Conservation (phyloP, 2,329 filamentous ascomycete genomes). For the Apiospora kogelbergensis region DNA sequence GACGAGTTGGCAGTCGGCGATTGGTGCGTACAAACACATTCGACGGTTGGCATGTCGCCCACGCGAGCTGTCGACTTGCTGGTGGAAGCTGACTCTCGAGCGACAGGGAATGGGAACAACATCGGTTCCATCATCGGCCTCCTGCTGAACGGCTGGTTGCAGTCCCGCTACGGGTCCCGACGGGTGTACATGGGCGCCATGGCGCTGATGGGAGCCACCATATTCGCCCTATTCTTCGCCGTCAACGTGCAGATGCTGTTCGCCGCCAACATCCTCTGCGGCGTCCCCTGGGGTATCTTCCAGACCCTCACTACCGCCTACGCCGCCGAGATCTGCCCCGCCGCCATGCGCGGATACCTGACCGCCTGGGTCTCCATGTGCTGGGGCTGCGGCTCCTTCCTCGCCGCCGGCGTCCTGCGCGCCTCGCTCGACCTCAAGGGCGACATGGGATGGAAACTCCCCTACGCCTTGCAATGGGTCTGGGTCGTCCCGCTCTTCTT, state of each 20-base stretch:
- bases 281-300: slow-evolving; percentile 36
- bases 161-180: slow-evolving; percentile 36
- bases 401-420: slow-evolving; percentile 48
- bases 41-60: not conserved
- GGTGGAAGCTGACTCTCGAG: not conserved
- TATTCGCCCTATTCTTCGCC: slow-evolving; percentile 39
- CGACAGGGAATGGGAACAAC: slow-evolving; percentile 33
- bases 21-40: slow-evolving; percentile 21
- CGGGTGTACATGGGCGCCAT: slow-evolving; percentile 38
- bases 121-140: slow-evolving; percentile 44
- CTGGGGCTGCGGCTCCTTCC: slow-evolving; percentile 63
- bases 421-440: slow-evolving; percentile 38
- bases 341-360: slow-evolving; percentile 55
- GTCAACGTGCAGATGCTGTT: slow-evolving; percentile 32
- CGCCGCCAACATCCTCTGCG: slow-evolving; percentile 33
- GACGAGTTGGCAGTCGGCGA: slow-evolving; percentile 43
- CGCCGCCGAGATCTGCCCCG: slow-evolving; percentile 60
- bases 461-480: slow-evolving; percentile 52
- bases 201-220: slow-evolving; percentile 32
- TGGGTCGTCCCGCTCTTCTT: slow-evolving; percentile 44
- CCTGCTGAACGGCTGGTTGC: slow-evolving; percentile 39
- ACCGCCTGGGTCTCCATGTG: slow-evolving; percentile 62
- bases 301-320: slow-evolving; percentile 47
- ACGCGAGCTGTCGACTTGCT: no score
- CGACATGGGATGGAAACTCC: slow-evolving; percentile 50